A percentile compares a stretch with the other conserved stretches of the same genome.
Conservation (phyloP, 129 eudicot genomes). For the Centaurea solstitialis region DNA sequence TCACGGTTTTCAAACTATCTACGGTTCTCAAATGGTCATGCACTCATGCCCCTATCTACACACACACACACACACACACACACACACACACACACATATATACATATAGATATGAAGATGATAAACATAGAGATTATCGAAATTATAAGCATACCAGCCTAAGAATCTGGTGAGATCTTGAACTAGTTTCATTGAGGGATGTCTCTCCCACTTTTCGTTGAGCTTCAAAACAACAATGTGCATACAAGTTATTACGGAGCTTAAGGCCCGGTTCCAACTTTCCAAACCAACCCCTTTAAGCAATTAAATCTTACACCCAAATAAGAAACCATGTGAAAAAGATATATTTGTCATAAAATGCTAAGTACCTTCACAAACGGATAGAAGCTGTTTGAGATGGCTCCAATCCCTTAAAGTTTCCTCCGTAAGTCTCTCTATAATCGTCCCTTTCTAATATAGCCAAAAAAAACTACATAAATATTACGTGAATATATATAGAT, state of each 20-base stretch:
- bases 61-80: neutral
- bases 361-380: constrained; percentile 82
- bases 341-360: neutral
- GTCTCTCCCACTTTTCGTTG: constrained; percentile 98
- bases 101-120: neutral
- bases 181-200: constrained; percentile 93
- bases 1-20: neutral
- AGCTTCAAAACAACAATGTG: constrained; percentile 43
- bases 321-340: too few species aligned
- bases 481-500: constrained; percentile 8
- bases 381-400: constrained; percentile 87
- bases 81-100: neutral
- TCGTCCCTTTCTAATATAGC: constrained; percentile 72
- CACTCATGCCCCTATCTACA: neutral
- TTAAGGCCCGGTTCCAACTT: too few species aligned
- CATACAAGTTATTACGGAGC: neutral
- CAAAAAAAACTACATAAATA: neutral
- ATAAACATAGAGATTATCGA: neutral
- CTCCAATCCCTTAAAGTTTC: constrained; percentile 84
- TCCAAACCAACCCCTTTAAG: too few species aligned
- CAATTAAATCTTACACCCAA: neutral
- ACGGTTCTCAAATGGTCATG: neutral
- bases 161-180: constrained; percentile 97
- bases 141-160: constrained; percentile 57
- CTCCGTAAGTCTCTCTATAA: constrained; percentile 92